phyloP scores from a whole-genome alignment of 176 grass and related monocot genomes.

The Echinochloa phyllopogon region DNA sequence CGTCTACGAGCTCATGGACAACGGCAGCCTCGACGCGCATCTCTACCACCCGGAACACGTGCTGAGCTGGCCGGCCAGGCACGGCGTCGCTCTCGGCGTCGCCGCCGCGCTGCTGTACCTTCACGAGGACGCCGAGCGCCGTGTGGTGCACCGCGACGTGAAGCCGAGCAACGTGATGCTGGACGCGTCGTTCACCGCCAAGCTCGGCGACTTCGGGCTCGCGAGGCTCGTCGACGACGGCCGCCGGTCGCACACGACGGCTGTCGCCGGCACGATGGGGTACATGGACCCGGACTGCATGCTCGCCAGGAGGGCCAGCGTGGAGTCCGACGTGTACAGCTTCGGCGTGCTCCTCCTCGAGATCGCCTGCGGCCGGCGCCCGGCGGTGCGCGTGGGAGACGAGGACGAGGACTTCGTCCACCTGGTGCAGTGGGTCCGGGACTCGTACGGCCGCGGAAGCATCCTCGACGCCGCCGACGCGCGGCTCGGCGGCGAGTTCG shows the following conservation, averaged over 20 bases:
- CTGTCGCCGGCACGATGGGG: constrained; percentile 39
- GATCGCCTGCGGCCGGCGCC: not conserved
- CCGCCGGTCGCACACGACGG: not conserved
- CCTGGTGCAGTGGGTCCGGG: constrained; percentile 32
- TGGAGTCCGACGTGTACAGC: constrained; percentile 35
- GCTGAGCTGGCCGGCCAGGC: constrained; percentile 46
- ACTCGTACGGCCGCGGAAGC: not conserved
- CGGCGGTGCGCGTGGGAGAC: fast-evolving
- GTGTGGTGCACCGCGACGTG: constrained; percentile 36
- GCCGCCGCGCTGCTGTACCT: not conserved
- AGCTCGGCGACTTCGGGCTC: constrained; percentile 28
- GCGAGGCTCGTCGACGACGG: constrained; percentile 8
- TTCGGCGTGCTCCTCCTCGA: constrained; percentile 59
- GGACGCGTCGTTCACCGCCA: constrained; percentile 23
- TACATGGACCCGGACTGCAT: constrained; percentile 49
- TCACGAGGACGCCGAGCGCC: constrained; percentile 43
- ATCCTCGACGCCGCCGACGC: constrained; percentile 16
- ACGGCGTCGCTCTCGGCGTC: constrained; percentile 17
- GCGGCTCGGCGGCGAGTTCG: not conserved
- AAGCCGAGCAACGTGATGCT: constrained; percentile 51
- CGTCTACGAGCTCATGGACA: constrained; percentile 30
- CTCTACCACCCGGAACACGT: not conserved
- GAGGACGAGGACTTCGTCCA: not conserved
- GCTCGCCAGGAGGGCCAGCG: not conserved
- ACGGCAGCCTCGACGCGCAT: not conserved